These are phyloP conservation scores for Colletotrichum sp. DNA, from an alignment of 2,329 filamentous ascomycete species.

Conservation along the genomic window DNA sequence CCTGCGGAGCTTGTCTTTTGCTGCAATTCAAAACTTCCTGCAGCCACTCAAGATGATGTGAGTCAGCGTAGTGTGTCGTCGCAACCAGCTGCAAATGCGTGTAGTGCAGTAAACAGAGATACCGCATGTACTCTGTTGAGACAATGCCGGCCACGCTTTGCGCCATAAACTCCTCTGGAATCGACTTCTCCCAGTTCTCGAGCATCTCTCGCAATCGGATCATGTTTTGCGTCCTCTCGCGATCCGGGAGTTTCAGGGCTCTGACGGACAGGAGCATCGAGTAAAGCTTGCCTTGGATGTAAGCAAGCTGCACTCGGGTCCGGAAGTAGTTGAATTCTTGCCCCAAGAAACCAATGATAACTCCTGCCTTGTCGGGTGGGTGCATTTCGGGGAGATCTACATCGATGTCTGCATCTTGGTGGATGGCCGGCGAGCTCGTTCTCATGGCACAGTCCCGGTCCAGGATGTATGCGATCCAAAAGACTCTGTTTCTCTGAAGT, in stretches of 20 bases:
- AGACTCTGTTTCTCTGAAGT: constrained; percentile 30
- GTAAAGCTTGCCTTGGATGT: constrained; percentile 20
- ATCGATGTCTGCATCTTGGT: constrained; percentile 14
- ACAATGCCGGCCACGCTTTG: background rate
- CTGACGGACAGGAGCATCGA: constrained; percentile 1
- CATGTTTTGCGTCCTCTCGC: background rate
- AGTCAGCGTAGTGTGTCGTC: constrained; percentile 4
- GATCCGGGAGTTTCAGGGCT: background rate
- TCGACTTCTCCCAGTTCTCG: background rate
- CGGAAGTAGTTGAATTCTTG: constrained; percentile 18
- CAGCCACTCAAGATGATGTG: constrained; percentile 13
- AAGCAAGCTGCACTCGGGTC: constrained; percentile 3
- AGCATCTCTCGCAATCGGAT: background rate
- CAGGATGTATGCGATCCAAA: constrained; percentile 35
- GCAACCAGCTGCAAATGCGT: constrained; percentile 3
- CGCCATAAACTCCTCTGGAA: constrained; percentile 2
- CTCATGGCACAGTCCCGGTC: constrained; percentile 26
- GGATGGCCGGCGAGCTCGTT: constrained; percentile 9
- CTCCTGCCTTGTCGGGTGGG: background rate
- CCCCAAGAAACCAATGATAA: background rate
- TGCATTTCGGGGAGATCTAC: constrained; percentile 2
- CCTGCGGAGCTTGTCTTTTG: background rate
- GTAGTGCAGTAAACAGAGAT: constrained; percentile 8
- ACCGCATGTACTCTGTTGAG: background rate
- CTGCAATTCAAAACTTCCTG: background rate